Percentiles rank a stretch among this genome's conserved stretches.
Evolutionary conservation across 2,329 filamentous ascomycete genomes (phyloP).

Genomic region (Apiospora arundinis): DNA sequence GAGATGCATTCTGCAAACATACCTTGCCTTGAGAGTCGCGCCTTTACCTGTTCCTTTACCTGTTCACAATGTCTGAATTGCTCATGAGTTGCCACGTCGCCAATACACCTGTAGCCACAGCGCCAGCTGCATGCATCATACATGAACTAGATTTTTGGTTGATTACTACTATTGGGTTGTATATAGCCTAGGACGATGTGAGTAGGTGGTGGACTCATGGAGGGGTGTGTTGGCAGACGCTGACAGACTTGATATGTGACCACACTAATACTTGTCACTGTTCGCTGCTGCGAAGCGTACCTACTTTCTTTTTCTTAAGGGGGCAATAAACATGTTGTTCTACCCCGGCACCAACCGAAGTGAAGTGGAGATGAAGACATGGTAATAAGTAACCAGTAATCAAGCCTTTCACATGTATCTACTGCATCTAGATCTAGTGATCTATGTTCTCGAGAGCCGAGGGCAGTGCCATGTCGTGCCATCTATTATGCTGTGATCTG

Average conservation of each 20-base stretch:
- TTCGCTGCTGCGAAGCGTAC: too few species aligned
- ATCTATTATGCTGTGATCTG: not conserved
- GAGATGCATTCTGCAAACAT: not conserved
- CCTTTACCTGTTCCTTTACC: not conserved
- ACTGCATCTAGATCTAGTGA: not conserved
- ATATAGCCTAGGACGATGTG: not conserved
- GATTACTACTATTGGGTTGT: not conserved
- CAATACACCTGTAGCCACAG: not conserved
- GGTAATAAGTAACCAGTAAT: not conserved
- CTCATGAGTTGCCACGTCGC: not conserved
- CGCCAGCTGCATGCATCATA: not conserved
- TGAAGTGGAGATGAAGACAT: not conserved
- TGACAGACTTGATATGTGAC: conserved; percentile 10
- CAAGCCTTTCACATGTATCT: not conserved
- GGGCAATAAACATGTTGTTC: not conserved
- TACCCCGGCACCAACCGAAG: not conserved
- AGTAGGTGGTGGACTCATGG: not conserved
- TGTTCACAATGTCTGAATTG: not conserved
- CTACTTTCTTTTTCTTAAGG: not conserved
- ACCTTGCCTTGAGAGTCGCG: not conserved
- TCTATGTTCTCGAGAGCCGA: not conserved
- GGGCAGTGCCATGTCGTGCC: not conserved
- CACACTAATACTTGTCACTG: not conserved
- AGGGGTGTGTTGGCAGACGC: not conserved
- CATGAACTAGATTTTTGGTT: not conserved